Evolutionary conservation across 2,329 filamentous ascomycete species (phyloP).

Genomic region (Xylaria sp.): DNA sequence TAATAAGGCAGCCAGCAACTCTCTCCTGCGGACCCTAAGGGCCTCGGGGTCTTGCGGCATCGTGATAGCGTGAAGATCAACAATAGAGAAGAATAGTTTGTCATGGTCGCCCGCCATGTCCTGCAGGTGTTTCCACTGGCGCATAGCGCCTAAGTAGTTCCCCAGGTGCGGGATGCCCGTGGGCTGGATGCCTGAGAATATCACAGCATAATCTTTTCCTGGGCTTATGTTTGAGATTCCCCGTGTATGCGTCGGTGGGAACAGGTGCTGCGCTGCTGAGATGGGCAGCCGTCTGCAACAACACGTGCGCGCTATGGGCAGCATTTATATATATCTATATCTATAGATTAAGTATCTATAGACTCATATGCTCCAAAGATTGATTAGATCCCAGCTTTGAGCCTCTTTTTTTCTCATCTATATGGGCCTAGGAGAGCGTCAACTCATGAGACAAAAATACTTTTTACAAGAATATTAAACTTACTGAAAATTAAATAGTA

Average conservation of each 20-base stretch:
- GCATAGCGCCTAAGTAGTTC: conserved; percentile 92
- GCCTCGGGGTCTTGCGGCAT: conserved; percentile 72
- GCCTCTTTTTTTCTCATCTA: background rate
- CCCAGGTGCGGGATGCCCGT: conserved; percentile 94
- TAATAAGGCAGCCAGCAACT: conserved; percentile 82
- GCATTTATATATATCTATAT: conserved; percentile 30
- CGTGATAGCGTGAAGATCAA: conserved; percentile 95
- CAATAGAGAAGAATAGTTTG: conserved; percentile 84
- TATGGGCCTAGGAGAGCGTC: background rate
- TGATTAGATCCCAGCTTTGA: background rate
- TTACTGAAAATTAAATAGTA: conserved; percentile 9
- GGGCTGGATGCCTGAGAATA: conserved; percentile 98
- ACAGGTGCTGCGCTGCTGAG: conserved; percentile 30
- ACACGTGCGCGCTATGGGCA: conserved; percentile 33
- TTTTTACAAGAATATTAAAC: background rate
- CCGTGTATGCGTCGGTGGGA: background rate
- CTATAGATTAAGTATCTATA: too few species aligned
- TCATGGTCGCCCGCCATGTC: conserved; percentile 66
- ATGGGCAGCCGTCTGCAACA: conserved; percentile 30
- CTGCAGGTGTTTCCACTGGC: conserved; percentile 87
- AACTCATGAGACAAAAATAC: background rate
- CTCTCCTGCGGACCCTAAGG: conserved; percentile 73
- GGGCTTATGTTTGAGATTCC: background rate
- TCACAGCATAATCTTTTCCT: conserved; percentile 54
- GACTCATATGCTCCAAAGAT: background rate